These are phyloP conservation scores for Podaxis carcinomalis DNA, from an alignment of 768 basidiomycete genomes.

Conservation along the genomic window DNA sequence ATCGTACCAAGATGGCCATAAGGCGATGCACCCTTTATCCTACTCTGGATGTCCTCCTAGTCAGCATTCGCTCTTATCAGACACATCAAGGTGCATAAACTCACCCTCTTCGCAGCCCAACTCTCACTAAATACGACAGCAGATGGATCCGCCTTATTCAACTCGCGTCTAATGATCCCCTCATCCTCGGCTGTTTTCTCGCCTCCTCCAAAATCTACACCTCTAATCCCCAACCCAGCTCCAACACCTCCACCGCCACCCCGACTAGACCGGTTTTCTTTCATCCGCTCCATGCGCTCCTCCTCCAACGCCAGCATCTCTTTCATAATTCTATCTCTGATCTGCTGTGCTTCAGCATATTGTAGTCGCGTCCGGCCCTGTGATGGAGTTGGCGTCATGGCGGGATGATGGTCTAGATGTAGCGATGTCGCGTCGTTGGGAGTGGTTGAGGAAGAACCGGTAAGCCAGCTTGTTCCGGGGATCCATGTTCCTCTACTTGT, in stretches of 20 bases:
- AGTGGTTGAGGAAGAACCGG: constrained; percentile 15
- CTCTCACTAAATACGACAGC: constrained; percentile 95
- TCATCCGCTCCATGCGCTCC: constrained; percentile 93
- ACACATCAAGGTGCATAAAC: background rate
- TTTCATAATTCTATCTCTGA: constrained; percentile 94
- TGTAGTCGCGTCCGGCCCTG: constrained; percentile 68
- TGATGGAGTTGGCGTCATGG: background rate
- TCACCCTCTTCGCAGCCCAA: constrained; percentile 89
- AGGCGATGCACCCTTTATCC: constrained; percentile 90
- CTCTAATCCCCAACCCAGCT: constrained; percentile 19
- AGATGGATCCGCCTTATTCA: constrained; percentile 94
- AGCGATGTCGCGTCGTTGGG: constrained; percentile 16
- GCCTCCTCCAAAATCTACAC: constrained; percentile 2
- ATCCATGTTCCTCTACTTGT: constrained; percentile 37
- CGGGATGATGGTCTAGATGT: constrained; percentile 15
- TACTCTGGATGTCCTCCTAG: constrained; percentile 41
- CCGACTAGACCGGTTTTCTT: constrained; percentile 64
- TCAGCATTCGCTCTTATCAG: background rate
- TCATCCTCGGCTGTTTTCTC: constrained; percentile 85
- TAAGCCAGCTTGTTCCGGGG: constrained; percentile 53
- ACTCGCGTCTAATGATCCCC: constrained; percentile 84
- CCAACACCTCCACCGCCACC: constrained; percentile 56
- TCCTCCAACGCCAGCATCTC: constrained; percentile 98
- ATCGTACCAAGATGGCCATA: constrained; percentile 88
- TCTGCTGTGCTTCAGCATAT: constrained; percentile 80